Percentiles rank a stretch among this genome's conserved stretches.
Evolutionary conservation across 768 basidiomycete genomes (phyloP).

Genomic region (Boletus coccyginus): DNA sequence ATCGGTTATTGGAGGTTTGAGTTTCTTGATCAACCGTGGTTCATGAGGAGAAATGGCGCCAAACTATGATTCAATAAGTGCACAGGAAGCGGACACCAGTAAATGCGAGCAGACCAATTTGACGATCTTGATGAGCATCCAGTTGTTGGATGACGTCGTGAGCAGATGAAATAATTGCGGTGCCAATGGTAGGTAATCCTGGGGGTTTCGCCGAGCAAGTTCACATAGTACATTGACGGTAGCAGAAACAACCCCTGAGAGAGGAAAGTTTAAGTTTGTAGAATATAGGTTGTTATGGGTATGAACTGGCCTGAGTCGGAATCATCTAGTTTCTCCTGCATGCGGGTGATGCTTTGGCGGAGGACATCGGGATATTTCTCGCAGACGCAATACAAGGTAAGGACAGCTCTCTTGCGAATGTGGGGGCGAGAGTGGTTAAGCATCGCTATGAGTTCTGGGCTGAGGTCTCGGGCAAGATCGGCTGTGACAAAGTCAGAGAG

Average conservation of each 20-base stretch:
- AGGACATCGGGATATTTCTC: constrained; percentile 80
- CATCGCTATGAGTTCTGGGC: constrained; percentile 81
- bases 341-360: constrained; percentile 57
- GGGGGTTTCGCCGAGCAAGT: constrained; percentile 75
- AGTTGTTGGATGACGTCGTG: constrained; percentile 94
- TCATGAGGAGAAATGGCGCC: constrained; percentile 90
- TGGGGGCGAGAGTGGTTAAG: constrained; percentile 85
- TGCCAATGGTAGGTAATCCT: constrained; percentile 80
- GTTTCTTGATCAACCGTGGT: constrained; percentile 89
- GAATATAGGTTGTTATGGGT: not conserved
- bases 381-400: constrained; percentile 78
- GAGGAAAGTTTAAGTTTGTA: not conserved
- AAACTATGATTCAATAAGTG: constrained; percentile 54
- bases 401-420: constrained; percentile 87
- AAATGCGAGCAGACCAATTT: constrained; percentile 67
- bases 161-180: constrained; percentile 92
- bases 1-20: constrained; percentile 91
- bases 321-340: constrained; percentile 82
- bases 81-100: not conserved
- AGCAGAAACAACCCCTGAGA: constrained; percentile 84
- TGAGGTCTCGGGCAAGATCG: constrained; percentile 88
- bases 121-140: constrained; percentile 99
- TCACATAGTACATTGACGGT: constrained; percentile 95
- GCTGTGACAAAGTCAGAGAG: constrained; percentile 80
- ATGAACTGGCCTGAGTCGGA: constrained; percentile 55